These are phyloP conservation scores for Cryphonectria nitschkei DNA, from an alignment of 2,329 filamentous ascomycete genomes.

Conservation along the genomic window DNA sequence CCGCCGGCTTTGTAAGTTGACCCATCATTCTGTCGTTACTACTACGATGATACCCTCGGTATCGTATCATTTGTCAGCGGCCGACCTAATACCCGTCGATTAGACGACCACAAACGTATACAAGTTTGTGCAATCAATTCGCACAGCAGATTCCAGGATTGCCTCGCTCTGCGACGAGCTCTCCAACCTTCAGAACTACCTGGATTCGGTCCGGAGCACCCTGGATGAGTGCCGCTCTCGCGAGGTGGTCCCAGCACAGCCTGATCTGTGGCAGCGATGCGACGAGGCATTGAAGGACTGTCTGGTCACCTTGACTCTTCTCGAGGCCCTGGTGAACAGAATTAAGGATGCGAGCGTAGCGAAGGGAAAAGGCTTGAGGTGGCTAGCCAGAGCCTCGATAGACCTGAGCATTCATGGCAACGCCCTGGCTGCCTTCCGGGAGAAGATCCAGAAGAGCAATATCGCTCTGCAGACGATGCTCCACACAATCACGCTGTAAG, in stretches of 20 bases:
- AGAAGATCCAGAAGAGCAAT: slow-evolving; percentile 36
- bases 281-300: slow-evolving; percentile 32
- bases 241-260: slow-evolving; percentile 32
- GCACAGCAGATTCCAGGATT: slow-evolving; percentile 31
- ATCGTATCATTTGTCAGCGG: background rate
- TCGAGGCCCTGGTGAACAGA: slow-evolving; percentile 30
- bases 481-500: slow-evolving; percentile 34
- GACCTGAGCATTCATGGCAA: slow-evolving; percentile 30
- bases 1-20: slow-evolving; percentile 27
- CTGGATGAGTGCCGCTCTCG: slow-evolving; percentile 31
- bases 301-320: slow-evolving; percentile 30
- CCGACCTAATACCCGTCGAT: background rate
- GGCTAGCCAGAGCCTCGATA: slow-evolving; percentile 26
- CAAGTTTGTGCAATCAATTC: slow-evolving; percentile 27
- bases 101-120: slow-evolving; percentile 27
- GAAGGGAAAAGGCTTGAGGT: slow-evolving; percentile 14
- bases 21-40: background rate
- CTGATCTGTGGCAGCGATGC: slow-evolving; percentile 34
- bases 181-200: slow-evolving; percentile 30
- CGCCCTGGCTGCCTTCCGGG: slow-evolving; percentile 32
- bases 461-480: slow-evolving; percentile 36
- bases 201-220: slow-evolving; percentile 31
- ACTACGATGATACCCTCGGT: background rate
- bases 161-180: slow-evolving; percentile 31
- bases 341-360: slow-evolving; percentile 24